A percentile compares a stretch with the other conserved stretches of the same genome.
Evolutionary conservation across 192 early-diverging fungal genomes (phyloP).

Genomic region (Rhizophlyctis rosea): DNA sequence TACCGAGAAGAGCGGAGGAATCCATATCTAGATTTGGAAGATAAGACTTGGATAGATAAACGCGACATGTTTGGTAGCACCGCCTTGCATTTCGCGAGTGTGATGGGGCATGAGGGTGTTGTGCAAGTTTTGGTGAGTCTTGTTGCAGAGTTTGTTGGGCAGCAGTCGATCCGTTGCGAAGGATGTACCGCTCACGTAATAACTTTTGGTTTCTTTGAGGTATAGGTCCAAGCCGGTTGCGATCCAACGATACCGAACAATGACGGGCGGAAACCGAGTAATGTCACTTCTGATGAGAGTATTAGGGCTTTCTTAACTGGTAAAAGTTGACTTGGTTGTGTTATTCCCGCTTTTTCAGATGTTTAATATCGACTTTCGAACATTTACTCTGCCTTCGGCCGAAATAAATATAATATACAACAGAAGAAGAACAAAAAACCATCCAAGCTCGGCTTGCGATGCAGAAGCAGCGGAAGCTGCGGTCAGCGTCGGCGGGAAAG

Average conservation of each 20-base stretch:
- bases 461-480: not conserved
- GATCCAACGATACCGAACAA: constrained; percentile 19
- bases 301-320: constrained; percentile 5
- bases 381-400: not conserved
- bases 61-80: constrained; percentile 20
- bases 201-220: not conserved
- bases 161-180: not conserved
- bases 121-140: constrained; percentile 14
- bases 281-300: constrained; percentile 14
- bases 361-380: constrained; percentile 2
- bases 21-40: no score
- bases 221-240: constrained; percentile 14
- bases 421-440: no score
- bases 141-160: not conserved
- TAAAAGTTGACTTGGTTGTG: not conserved
- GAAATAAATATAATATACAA: no score
- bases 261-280: constrained; percentile 13
- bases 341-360: not conserved
- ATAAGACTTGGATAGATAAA: no score
- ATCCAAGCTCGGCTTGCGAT: constrained; percentile 1
- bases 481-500: not conserved
- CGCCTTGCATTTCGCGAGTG: constrained; percentile 23
- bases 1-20: no score
- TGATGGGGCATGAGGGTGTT: constrained; percentile 5
- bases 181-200: not conserved